Percentiles rank a stretch among this genome's conserved stretches.
phyloP scores from a whole-genome alignment of 2,329 filamentous ascomycete genomes.

The Exserohilum turcica region DNA sequence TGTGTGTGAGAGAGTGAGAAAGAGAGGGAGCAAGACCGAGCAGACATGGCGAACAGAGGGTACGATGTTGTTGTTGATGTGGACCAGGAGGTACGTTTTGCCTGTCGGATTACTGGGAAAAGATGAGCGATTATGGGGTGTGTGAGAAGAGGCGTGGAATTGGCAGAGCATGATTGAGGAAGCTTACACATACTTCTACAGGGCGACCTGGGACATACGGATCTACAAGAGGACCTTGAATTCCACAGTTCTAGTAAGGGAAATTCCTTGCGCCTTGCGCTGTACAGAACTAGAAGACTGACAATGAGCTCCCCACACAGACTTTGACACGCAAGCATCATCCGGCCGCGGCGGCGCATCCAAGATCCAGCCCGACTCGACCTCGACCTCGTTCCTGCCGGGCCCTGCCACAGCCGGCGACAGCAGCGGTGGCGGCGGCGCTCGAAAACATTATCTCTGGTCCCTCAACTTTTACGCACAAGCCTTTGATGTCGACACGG shows the following conservation, averaged over 20 bases:
- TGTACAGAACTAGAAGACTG: not conserved
- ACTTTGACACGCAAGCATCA: slow-evolving; percentile 69
- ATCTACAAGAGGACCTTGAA: slow-evolving; percentile 98
- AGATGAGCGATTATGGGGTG: too few species aligned
- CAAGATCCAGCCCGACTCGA: slow-evolving; percentile 53
- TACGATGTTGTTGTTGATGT: slow-evolving; percentile 99
- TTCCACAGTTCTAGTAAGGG: slow-evolving; percentile 85
- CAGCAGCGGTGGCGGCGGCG: slow-evolving; percentile 26
- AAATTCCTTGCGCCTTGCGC: not conserved
- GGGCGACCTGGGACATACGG: slow-evolving; percentile 97
- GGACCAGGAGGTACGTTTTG: slow-evolving; percentile 78
- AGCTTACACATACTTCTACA: slow-evolving; percentile 47
- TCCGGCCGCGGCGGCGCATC: slow-evolving; percentile 36
- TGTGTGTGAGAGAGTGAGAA: not conserved
- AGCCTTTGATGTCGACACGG: slow-evolving; percentile 98
- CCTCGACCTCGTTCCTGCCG: slow-evolving; percentile 46
- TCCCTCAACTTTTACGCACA: slow-evolving; percentile 91
- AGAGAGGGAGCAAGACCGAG: not conserved
- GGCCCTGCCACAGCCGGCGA: slow-evolving; percentile 26
- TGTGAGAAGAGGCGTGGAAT: not conserved
- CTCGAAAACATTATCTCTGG: slow-evolving; percentile 85
- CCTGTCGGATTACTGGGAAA: not conserved
- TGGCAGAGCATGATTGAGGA: not conserved
- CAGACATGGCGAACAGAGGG: slow-evolving; percentile 75
- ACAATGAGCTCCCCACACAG: slow-evolving; percentile 39